phyloP scores from a whole-genome alignment of 2,329 filamentous ascomycete genomes.

The Verticillium albo-atrum region DNA sequence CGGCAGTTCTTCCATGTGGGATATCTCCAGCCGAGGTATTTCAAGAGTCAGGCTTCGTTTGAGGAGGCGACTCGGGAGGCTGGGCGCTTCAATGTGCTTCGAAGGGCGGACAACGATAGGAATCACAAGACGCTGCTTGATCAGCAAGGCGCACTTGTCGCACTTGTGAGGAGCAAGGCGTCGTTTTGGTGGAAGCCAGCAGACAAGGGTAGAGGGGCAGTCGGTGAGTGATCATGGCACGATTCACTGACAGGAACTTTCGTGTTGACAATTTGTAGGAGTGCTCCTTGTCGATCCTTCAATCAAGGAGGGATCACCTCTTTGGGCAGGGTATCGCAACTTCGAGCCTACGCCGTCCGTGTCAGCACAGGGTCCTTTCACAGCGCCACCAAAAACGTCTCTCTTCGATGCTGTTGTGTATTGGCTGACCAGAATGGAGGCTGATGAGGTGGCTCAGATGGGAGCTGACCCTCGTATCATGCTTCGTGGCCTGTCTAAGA shows the following conservation, averaged over 20 bases:
- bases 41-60: conserved; percentile 6
- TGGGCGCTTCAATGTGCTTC: conserved; percentile 15
- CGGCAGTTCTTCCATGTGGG: conserved; percentile 20
- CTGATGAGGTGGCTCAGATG: not conserved
- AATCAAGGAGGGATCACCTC: conserved; percentile 10
- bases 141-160: conserved; percentile 13
- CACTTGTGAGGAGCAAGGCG: conserved; percentile 16
- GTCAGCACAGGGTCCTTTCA: not conserved
- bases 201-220: not conserved
- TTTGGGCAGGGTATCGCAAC: conserved; percentile 19
- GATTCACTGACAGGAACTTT: not conserved
- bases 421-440: conserved; percentile 8
- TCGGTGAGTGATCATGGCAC: not conserved
- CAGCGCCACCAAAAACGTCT: not conserved
- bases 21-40: conserved; percentile 18
- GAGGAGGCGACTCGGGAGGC: conserved; percentile 9
- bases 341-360: conserved; percentile 9
- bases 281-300: conserved; percentile 12
- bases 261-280: not conserved
- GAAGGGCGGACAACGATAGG: conserved; percentile 16
- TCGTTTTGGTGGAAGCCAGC: conserved; percentile 16
- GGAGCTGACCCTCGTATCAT: conserved; percentile 4
- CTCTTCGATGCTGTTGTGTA: conserved; percentile 20
- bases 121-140: conserved; percentile 19
- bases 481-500: conserved; percentile 16